Evolutionary conservation across 129 eudicot species (phyloP), one percentile per base, ranked within the genome.

Genomic region (Scalesia atractyloides): DNA sequence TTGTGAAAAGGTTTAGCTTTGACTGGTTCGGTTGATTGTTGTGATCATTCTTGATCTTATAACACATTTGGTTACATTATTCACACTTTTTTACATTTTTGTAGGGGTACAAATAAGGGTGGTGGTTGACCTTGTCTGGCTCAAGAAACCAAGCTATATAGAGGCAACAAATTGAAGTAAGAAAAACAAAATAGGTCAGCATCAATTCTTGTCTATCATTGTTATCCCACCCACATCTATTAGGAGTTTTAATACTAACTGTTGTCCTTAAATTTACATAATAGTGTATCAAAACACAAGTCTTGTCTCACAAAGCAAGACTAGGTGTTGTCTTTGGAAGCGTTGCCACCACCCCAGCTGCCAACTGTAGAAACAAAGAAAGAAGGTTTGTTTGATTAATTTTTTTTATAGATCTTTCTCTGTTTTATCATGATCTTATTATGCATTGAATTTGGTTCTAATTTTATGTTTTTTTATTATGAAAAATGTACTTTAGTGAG

Each of bases 71-170:
- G 43, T 19, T 15, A 30, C 61, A 22, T 0, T 26, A 2, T 16
- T 66, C 12, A 5, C 22, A 43, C 47, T 71, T 60, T 13, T 5
- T 7, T 47, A 49, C 12, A 19, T 70, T 5, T 64, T 10, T 60
- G 19, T 57, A 63, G 74, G 30, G 30, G 30, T 24, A 24, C 30
- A 24, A 24, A 24, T 24, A 24, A 24, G 62, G 65, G 44, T 63
- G 90, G 76, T 47, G 86, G 72, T 26, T 84, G 92, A 62, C 84
- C 90, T 16, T 85, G 68, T 67, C 61, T 89, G 24, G 91, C 83
- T 37, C 92, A 77, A 50, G 98, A 87, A 71, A 87, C 80, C 98
- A 84, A 80, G 88, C 96, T 64, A 81, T 93, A 68, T 89, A 93
- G 79, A 79, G 89, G 66, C 96, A 93, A 77, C 89, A 93, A 73